Percentiles rank a stretch among this genome's conserved stretches.
phyloP scores from a whole-genome alignment of 1,139 yeast genomes.

The Geotrichum fermentans region DNA sequence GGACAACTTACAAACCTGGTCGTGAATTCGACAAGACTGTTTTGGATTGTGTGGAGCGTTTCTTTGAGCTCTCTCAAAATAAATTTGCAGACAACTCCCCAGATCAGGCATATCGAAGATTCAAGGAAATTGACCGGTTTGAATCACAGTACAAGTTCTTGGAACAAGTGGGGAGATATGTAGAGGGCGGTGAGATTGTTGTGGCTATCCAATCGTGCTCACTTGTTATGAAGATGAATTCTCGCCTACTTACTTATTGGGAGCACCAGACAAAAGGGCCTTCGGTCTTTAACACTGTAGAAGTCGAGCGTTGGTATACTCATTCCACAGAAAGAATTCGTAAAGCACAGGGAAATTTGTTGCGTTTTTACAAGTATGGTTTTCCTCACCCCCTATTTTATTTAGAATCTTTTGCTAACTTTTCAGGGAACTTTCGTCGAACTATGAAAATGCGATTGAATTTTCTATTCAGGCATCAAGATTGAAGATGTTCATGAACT shows the following conservation, averaged over 20 bases:
- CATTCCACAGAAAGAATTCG: slow-evolving; percentile 81
- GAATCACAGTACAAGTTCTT: slow-evolving; percentile 70
- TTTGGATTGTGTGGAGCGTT: slow-evolving; percentile 67
- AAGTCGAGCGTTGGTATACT: slow-evolving; percentile 75
- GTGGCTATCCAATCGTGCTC: slow-evolving; percentile 60
- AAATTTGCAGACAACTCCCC: slow-evolving; percentile 76
- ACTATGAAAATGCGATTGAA: slow-evolving; percentile 71
- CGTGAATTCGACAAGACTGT: slow-evolving; percentile 67
- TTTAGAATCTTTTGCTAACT: not conserved
- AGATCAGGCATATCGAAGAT: slow-evolving; percentile 61
- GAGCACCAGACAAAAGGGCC: slow-evolving; percentile 68
- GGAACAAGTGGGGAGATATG: slow-evolving; percentile 63
- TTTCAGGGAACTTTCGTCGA: slow-evolving; percentile 51
- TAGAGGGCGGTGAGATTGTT: slow-evolving; percentile 81
- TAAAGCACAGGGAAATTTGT: slow-evolving; percentile 74
- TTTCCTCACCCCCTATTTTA: not conserved
- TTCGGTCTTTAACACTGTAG: slow-evolving; percentile 50
- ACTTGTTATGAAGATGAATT: slow-evolving; percentile 61
- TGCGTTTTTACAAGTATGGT: slow-evolving; percentile 60
- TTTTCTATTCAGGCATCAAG: slow-evolving; percentile 55
- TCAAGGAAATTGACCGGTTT: slow-evolving; percentile 86
- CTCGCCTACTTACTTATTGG: slow-evolving; percentile 65
- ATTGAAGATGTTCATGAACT: slow-evolving; percentile 50
- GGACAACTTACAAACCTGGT: slow-evolving; percentile 70
- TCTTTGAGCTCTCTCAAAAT: slow-evolving; percentile 63